phyloP scores from a whole-genome alignment of 331 rosid genomes.

The Acacia concinna region DNA sequence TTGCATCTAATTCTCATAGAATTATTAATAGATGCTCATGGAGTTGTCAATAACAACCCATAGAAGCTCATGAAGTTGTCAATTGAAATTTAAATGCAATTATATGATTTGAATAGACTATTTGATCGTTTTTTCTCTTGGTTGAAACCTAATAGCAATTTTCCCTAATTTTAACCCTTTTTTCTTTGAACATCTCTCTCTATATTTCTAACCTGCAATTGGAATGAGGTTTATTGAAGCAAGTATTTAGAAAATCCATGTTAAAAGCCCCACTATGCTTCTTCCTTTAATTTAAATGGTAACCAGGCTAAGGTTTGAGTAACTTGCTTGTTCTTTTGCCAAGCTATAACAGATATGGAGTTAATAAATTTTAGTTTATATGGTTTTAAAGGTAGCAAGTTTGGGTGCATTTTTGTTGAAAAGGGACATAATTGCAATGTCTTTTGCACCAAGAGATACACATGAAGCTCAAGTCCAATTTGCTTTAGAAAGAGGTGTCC shows the following conservation, averaged over 20 bases:
- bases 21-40: too few relatives aligned
- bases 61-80: too few relatives aligned
- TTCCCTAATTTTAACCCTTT: too few relatives aligned
- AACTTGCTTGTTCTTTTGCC: not conserved
- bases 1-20: too few relatives aligned
- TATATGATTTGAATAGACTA: too few relatives aligned
- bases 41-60: too few relatives aligned
- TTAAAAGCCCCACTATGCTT: not conserved
- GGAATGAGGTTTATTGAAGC: not conserved
- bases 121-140: too few relatives aligned
- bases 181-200: not conserved
- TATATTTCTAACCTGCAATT: not conserved
- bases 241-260: not conserved
- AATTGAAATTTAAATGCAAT: too few relatives aligned
- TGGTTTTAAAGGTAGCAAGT: conserved; percentile 81
- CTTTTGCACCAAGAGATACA: conserved; percentile 96
- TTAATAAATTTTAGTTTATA: conserved; percentile 26
- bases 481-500: conserved; percentile 95
- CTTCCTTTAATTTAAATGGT: not conserved
- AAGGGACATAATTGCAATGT: conserved; percentile 86
- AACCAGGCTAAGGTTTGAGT: not conserved
- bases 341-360: not conserved
- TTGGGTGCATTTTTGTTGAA: conserved; percentile 95
- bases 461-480: conserved; percentile 97
- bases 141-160: too few relatives aligned